Conservation (phyloP, 1,139 yeast genomes). For the Geotrichum citri-aurantii region DNA sequence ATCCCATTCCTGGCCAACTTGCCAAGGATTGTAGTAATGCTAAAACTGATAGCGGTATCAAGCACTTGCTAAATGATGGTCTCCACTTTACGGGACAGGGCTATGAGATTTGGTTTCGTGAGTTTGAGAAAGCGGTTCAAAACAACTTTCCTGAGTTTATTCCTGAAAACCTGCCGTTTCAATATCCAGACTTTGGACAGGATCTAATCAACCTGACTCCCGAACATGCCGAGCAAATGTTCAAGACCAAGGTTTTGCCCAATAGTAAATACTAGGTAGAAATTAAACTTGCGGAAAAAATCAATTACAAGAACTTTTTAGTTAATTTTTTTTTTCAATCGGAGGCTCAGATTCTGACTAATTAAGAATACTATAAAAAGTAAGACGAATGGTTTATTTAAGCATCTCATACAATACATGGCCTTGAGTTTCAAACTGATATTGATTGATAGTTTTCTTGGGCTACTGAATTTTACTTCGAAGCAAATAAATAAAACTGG, state of each 20-base stretch:
- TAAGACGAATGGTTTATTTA: too few relatives aligned
- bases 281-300: too few relatives aligned
- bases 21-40: slow-evolving; percentile 16
- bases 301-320: too few relatives aligned
- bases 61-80: slow-evolving; percentile 49
- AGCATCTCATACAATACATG: too few relatives aligned
- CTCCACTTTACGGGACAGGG: slow-evolving; percentile 62
- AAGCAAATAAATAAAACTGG: too few relatives aligned
- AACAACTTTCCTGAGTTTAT: slow-evolving; percentile 41
- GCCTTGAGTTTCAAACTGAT: neutral
- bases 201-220: neutral
- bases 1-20: slow-evolving; percentile 21
- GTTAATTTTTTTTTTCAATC: too few relatives aligned
- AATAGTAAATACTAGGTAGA: neutral
- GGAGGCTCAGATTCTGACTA: too few relatives aligned
- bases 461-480: too few relatives aligned
- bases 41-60: slow-evolving; percentile 24
- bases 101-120: slow-evolving; percentile 44
- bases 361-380: too few relatives aligned
- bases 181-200: slow-evolving; percentile 34
- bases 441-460: neutral
- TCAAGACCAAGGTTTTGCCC: neutral
- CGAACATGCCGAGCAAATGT: neutral
- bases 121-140: slow-evolving; percentile 37
- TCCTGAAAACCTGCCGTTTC: slow-evolving; percentile 37